Evolutionary conservation across 139 green algal species (phyloP), one percentile per base, ranked within the genome.

Genomic region (Tetradesmus obliquus): DNA sequence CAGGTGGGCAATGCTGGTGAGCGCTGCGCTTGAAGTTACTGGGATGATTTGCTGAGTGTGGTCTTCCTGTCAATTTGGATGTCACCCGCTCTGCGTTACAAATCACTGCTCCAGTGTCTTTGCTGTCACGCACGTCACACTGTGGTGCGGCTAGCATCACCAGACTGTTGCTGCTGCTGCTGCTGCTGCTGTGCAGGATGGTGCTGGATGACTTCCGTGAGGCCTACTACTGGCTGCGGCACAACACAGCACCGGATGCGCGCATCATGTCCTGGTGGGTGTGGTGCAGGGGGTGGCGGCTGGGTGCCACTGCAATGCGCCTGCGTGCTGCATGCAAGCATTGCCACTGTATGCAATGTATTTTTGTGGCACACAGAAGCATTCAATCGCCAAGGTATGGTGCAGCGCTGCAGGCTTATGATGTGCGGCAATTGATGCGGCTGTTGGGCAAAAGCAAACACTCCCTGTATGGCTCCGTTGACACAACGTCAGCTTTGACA

Each of bases 131-230:
- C 62, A 13, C 13, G 12, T 12, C 62, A 13, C 62, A 72, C 62
- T 12, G 62, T 20, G 12, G 12, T 15, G 62, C 62, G 10, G 62
- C 62, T 72, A 13, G 32, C 62, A 20, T 12, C 62, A 72, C 62
- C 10, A 20, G 62, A 45, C 72, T 51, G 72, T 45, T 81, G 72
- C 72, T 81, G 76, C 76, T 82, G n/a, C 76, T 55, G n/a, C 76
- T 55, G 76, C 76, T 82, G 76, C 76, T 87, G 82, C 12, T 24
- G n/a, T 12, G 7, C 71, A 90, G 86, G 86, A 71, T 90, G 81
- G 94, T 97, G 57, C 98, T 99, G 94, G 97, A 99, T 93, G 97
- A 99, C 94, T 99, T 84, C 89, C 69, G 90, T 24, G 94, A 96
- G 88, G 91, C 93, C 0, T 95, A 97, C 91, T 94, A 95, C 72